These are phyloP conservation scores for Aspergillus ustus DNA, from an alignment of 2,329 filamentous ascomycete genomes.

Conservation along the genomic window DNA sequence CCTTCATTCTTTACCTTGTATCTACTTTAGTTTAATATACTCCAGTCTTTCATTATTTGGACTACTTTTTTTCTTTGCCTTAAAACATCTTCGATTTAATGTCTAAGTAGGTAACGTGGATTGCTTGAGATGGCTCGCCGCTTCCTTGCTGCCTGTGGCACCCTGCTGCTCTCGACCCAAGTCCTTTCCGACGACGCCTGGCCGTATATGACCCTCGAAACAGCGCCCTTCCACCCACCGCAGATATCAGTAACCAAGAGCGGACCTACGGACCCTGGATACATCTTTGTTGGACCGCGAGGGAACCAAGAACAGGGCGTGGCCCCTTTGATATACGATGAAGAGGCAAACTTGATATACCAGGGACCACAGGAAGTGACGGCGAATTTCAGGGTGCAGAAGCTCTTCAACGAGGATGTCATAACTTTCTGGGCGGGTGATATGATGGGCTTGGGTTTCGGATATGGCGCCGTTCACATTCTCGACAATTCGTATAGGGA, in stretches of 20 bases:
- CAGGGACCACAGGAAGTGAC: slow-evolving; percentile 38
- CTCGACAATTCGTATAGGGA: slow-evolving; percentile 40
- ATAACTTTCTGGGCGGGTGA: slow-evolving; percentile 44
- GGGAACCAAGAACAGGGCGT: slow-evolving; percentile 31
- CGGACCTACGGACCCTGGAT: slow-evolving; percentile 37
- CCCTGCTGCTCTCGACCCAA: slow-evolving; percentile 23
- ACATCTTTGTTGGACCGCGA: slow-evolving; percentile 40
- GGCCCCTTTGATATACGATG: slow-evolving; percentile 43
- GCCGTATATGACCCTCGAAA: slow-evolving; percentile 24
- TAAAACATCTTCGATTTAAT: neutral
- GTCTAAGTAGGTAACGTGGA: neutral
- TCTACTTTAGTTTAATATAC: slow-evolving; percentile 2
- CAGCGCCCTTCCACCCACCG: slow-evolving; percentile 30
- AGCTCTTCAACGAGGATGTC: slow-evolving; percentile 38
- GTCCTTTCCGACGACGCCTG: slow-evolving; percentile 24
- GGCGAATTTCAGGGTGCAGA: slow-evolving; percentile 41
- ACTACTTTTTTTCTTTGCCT: neutral
- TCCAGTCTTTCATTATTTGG: neutral
- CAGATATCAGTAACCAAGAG: slow-evolving; percentile 36
- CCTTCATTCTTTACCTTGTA: neutral
- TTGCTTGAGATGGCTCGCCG: slow-evolving; percentile 16
- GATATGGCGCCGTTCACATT: slow-evolving; percentile 37
- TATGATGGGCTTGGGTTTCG: slow-evolving; percentile 33
- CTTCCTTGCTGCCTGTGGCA: slow-evolving; percentile 19
- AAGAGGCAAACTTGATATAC: slow-evolving; percentile 42